These are phyloP conservation scores for Pseudocercospora macadamiae DNA, from an alignment of 2,329 filamentous ascomycete genomes.

Conservation along the genomic window DNA sequence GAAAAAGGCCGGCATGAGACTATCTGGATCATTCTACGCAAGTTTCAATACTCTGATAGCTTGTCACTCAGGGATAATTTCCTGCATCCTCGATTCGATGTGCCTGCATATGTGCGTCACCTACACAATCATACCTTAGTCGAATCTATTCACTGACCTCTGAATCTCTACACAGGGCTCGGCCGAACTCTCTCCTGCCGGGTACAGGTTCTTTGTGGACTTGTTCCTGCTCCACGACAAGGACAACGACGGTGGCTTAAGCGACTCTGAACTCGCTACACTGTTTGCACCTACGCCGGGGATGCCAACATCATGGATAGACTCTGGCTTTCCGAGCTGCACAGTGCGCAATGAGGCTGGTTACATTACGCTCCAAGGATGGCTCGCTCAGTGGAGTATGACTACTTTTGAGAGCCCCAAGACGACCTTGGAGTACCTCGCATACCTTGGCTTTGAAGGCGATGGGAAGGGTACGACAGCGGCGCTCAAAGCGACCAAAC, in stretches of 20 bases:
- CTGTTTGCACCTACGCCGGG: conserved; percentile 93
- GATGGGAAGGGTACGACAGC: conserved; percentile 73
- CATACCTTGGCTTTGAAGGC: conserved; percentile 92
- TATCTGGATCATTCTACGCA: conserved; percentile 94
- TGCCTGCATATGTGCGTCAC: conserved; percentile 68
- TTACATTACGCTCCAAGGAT: conserved; percentile 93
- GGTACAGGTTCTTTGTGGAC: conserved; percentile 97
- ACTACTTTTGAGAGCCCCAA: conserved; percentile 96
- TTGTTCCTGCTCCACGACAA: conserved; percentile 94
- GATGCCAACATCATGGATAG: conserved; percentile 81
- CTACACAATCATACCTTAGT: neutral
- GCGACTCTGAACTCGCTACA: conserved; percentile 79
- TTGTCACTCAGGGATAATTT: conserved; percentile 89
- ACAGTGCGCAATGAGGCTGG: conserved; percentile 95
- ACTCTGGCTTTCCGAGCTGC: conserved; percentile 86
- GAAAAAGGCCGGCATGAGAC: conserved; percentile 98
- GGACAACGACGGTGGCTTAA: conserved; percentile 94
- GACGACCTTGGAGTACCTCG: conserved; percentile 92
- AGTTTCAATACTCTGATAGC: conserved; percentile 96
- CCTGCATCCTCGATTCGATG: conserved; percentile 89
- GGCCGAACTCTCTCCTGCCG: conserved; percentile 88
- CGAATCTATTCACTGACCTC: neutral
- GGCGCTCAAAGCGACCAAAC: conserved; percentile 89
- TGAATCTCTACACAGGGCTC: conserved; percentile 58
- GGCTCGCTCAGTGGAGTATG: conserved; percentile 99